A percentile compares a stretch with the other conserved stretches of the same genome.
Evolutionary conservation across 768 basidiomycete species (phyloP).

Genomic region (Lyophyllum shimeji): DNA sequence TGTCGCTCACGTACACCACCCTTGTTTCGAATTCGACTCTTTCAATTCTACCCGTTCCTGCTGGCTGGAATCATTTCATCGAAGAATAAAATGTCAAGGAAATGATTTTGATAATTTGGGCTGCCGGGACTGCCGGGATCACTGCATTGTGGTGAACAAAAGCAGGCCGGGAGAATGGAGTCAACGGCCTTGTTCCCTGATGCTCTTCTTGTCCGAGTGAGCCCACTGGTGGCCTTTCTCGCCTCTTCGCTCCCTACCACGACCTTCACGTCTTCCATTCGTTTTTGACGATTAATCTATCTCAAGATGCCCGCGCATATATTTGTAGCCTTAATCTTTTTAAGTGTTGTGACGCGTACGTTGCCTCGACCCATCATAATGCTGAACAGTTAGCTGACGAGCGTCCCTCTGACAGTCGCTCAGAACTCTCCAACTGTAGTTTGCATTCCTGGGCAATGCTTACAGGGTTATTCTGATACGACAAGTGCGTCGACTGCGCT

Average conservation of each 20-base stretch:
- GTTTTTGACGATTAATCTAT: slow-evolving; percentile 13
- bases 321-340: slow-evolving; percentile 7
- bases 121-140: no score
- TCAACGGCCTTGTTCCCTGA: slow-evolving; percentile 9
- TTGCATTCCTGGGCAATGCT: slow-evolving; percentile 72
- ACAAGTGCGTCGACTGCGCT: slow-evolving; percentile 35
- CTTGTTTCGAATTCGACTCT: no score
- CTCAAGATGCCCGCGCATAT: slow-evolving; percentile 23
- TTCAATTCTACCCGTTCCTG: no score
- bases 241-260: slow-evolving; percentile 24
- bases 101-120: no score
- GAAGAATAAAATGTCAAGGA: no score
- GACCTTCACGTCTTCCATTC: slow-evolving; percentile 16
- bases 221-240: neutral
- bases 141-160: slow-evolving; percentile 12
- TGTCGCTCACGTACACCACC: no score
- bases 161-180: slow-evolving; percentile 4
- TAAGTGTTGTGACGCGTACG: slow-evolving; percentile 10
- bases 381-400: neutral
- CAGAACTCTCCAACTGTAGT: slow-evolving; percentile 40
- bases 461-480: slow-evolving; percentile 63
- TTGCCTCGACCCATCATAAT: neutral
- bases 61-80: no score
- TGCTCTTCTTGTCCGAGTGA: neutral
- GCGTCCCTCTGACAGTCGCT: slow-evolving; percentile 8